phyloP scores from a whole-genome alignment of 768 basidiomycete genomes.

The Lactifluus volemus region DNA sequence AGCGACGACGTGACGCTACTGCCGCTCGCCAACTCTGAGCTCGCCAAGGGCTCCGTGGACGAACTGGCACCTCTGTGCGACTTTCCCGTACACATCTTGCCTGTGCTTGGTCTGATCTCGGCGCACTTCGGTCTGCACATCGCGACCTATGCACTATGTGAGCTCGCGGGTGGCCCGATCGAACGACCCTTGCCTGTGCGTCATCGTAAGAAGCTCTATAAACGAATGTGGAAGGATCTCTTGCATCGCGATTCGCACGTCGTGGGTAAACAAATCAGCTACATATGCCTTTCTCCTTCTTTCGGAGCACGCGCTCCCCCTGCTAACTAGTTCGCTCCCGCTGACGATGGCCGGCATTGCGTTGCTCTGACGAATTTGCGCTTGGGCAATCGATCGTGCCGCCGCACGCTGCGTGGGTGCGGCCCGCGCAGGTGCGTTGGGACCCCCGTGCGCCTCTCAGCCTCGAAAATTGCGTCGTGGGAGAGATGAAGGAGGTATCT shows the following conservation, averaged over 20 bases:
- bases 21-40: conserved; percentile 88
- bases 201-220: conserved; percentile 75
- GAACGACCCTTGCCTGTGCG: conserved; percentile 79
- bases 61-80: conserved; percentile 88
- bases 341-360: no score
- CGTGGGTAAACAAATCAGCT: conserved; percentile 50
- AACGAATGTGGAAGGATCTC: conserved; percentile 70
- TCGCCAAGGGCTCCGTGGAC: conserved; percentile 78
- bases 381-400: no score
- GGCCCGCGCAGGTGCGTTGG: no score
- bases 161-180: conserved; percentile 78
- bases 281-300: conserved; percentile 16
- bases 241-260: conserved; percentile 63
- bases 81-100: conserved; percentile 88
- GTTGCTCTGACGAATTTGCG: no score
- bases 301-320: no score
- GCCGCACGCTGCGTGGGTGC: no score
- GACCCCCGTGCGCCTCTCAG: no score
- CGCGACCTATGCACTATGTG: conserved; percentile 82
- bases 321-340: no score
- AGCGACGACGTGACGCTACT: conserved; percentile 77
- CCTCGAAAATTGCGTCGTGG: no score
- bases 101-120: conserved; percentile 84
- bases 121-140: conserved; percentile 88
- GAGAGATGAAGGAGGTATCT: no score